phyloP scores from a whole-genome alignment of 495 filamentous ascomycete species.

The Penicillium tannophilum region DNA sequence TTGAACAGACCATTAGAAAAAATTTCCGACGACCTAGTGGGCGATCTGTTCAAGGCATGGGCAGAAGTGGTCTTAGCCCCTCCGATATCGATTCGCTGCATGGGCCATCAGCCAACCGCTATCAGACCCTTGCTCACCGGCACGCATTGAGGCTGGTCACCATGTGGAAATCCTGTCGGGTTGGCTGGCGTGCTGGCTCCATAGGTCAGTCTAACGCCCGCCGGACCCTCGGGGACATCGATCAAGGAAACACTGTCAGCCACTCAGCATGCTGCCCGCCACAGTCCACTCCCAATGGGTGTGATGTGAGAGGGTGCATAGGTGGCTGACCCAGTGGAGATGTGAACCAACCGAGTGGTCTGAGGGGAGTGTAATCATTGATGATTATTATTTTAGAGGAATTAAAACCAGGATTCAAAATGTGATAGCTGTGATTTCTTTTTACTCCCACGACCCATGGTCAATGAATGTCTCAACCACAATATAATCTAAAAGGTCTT shows the following conservation, averaged over 20 bases:
- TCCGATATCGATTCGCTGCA: slow-evolving; percentile 14
- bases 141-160: slow-evolving; percentile 10
- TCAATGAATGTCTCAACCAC: background rate
- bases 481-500: background rate
- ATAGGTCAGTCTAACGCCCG: slow-evolving; percentile 17
- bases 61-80: background rate
- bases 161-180: slow-evolving; percentile 15
- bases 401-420: background rate
- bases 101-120: slow-evolving; percentile 11
- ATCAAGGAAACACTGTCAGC: slow-evolving; percentile 18
- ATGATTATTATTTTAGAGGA: background rate
- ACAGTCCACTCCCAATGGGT: slow-evolving; percentile 12
- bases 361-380: background rate
- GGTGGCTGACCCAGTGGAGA: slow-evolving; percentile 8
- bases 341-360: background rate
- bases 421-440: background rate
- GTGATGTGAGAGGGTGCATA: slow-evolving; percentile 19
- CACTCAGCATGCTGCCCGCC: slow-evolving; percentile 32
- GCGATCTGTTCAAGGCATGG: slow-evolving; percentile 10
- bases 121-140: slow-evolving; percentile 19
- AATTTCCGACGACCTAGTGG: slow-evolving; percentile 25
- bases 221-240: slow-evolving; percentile 23
- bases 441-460: background rate
- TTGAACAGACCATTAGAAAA: slow-evolving; percentile 16
- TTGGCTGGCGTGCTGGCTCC: slow-evolving; percentile 21